Percentiles rank a stretch among this genome's conserved stretches.
Conservation (phyloP, 2,329 filamentous ascomycete species). For the Epicoccum sorghinum region DNA sequence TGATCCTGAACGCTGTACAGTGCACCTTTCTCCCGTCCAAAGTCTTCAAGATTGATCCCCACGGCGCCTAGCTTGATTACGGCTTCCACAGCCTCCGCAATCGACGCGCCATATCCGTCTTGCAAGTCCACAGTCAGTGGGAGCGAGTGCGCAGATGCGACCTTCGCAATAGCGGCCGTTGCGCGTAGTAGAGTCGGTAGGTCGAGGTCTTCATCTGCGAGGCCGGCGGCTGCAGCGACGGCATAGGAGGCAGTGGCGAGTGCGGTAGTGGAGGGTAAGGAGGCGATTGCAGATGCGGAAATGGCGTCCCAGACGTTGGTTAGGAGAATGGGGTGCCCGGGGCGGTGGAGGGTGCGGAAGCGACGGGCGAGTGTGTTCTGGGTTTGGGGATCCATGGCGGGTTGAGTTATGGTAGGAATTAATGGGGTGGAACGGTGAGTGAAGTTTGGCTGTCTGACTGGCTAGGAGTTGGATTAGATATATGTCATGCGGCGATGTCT, state of each 20-base stretch:
- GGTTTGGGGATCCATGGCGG: background rate
- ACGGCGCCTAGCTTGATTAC: conserved; percentile 60
- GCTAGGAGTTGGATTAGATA: too few species aligned
- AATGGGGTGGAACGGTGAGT: background rate
- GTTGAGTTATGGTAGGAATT: too few species aligned
- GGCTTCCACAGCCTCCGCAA: conserved; percentile 53
- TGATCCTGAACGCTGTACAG: conserved; percentile 55
- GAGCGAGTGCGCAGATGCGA: conserved; percentile 50
- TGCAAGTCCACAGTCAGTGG: conserved; percentile 65
- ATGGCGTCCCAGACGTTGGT: conserved; percentile 63
- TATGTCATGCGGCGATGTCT: too few species aligned
- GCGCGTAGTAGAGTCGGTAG: conserved; percentile 59
- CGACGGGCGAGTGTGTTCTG: background rate
- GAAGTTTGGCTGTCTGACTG: too few species aligned
- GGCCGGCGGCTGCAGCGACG: conserved; percentile 40
- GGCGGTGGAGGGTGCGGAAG: conserved; percentile 54
- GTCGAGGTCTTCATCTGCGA: conserved; percentile 51
- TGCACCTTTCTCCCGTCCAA: conserved; percentile 38
- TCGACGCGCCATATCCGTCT: conserved; percentile 62
- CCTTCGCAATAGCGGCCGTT: conserved; percentile 53
- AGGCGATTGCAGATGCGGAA: conserved; percentile 55
- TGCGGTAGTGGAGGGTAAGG: conserved; percentile 53
- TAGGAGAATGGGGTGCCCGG: conserved; percentile 59
- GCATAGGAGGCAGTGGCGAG: conserved; percentile 47
- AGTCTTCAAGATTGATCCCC: conserved; percentile 67